Base-by-base conservation (phyloP, 1,139 yeast species). In the Zygosaccharomyces pseudobailii region DNA sequence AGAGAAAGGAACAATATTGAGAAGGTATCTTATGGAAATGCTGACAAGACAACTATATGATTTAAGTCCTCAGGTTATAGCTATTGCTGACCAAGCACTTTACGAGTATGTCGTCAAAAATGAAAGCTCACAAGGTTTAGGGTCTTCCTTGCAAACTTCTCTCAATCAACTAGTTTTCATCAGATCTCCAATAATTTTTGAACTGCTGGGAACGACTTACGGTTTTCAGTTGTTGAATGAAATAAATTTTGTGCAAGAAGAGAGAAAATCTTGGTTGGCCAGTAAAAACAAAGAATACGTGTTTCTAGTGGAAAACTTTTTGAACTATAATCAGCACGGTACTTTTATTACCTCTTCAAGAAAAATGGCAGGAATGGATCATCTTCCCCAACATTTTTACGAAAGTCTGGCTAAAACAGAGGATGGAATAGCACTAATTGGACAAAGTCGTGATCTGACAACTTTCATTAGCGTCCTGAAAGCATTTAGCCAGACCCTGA, bases 401-500 rank as follows among this genome's bases (percentile, higher is more conserved):
- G 87, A 88, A 39, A 86, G 84, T 57, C 69, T 90, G 42, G 83
- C 89, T 0, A 78, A 84, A 45, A 87, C 97, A 0, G 87, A 80
- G 50, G 94, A 87, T 52, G 97, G 97, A 0, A 74, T 87, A 44
- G 69, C 71, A 31, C 57, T 79, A 32, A 61, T 81, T 9, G 67
- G 71, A 24, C 64, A 71, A 34, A 71, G 72, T 34, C 81, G 81
- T 17, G 75, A 78, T 49, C 68, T 80, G 49, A 65, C 68, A 13
- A 66, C 63, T 22, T 73, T 80, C 57, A 71, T 72, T 22, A 70
- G 67, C 37, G 67, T 64, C 43, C 67, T 79, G 30, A 63, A 70
- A 22, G 64, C 62, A 31, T 69, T 74, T 57, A 57, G 59, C 9
- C 50, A 50, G 30, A 66, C 64, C 27, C 27, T 55, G 43, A 43